Percentiles rank a stretch among this genome's conserved stretches.
phyloP scores from a whole-genome alignment of 148 eudicot genomes.

The Chenopodium album region DNA sequence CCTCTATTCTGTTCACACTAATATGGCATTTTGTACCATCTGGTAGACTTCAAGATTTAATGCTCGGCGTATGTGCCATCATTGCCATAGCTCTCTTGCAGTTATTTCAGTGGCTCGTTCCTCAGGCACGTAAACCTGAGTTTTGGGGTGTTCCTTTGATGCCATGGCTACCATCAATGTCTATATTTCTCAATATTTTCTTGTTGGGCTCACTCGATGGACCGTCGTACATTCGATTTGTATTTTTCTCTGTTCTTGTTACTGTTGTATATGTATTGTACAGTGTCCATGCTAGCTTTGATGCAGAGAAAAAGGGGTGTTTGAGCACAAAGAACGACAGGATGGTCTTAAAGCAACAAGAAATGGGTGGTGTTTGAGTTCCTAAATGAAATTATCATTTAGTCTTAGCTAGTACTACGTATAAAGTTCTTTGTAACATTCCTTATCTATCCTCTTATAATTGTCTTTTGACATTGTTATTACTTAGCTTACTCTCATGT shows the following conservation, averaged over 20 bases:
- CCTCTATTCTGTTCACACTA: slow-evolving; percentile 60
- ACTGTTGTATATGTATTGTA: slow-evolving; percentile 68
- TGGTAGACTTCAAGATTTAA: slow-evolving; percentile 53
- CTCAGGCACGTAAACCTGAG: slow-evolving; percentile 75
- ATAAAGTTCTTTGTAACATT: background rate
- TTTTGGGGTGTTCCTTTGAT: slow-evolving; percentile 95
- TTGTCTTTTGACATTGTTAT: background rate
- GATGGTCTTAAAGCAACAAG: slow-evolving; percentile 41
- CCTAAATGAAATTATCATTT: background rate
- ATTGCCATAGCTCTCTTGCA: slow-evolving; percentile 43
- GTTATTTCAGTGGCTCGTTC: slow-evolving; percentile 63
- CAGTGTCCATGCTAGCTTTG: slow-evolving; percentile 94
- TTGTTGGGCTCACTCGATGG: slow-evolving; percentile 68
- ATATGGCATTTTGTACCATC: slow-evolving; percentile 66
- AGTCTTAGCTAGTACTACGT: background rate
- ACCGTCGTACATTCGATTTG: slow-evolving; percentile 66
- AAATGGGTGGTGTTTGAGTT: slow-evolving; percentile 27
- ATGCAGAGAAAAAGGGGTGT: slow-evolving; percentile 68
- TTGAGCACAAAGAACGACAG: slow-evolving; percentile 39
- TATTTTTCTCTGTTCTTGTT: slow-evolving; percentile 56
- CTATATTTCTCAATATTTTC: slow-evolving; percentile 82
- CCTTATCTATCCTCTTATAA: background rate
- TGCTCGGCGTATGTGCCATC: slow-evolving; percentile 50
- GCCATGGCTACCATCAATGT: slow-evolving; percentile 88
- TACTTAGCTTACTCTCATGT: background rate